Conservation (phyloP, 208 protist species). For the Wallacemonas collosoma region DNA sequence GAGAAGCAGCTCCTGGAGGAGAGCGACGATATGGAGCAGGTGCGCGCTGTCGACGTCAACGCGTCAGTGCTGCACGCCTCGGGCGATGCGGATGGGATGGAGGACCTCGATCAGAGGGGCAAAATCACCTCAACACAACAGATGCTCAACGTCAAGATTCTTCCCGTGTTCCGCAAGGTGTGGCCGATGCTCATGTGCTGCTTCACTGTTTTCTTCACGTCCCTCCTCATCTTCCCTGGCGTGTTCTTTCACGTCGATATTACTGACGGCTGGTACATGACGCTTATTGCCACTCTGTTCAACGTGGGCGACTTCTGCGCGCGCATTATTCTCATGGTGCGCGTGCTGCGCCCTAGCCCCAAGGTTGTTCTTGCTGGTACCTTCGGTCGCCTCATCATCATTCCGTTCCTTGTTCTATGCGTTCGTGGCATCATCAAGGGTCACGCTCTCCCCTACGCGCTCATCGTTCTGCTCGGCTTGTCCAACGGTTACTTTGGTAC, state of each 20-base stretch:
- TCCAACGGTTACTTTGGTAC: conserved; percentile 83
- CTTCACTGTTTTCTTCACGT: conserved; percentile 68
- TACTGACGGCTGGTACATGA: conserved; percentile 54
- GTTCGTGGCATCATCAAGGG: conserved; percentile 47
- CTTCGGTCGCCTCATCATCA: conserved; percentile 48
- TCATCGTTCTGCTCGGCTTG: conserved; percentile 50
- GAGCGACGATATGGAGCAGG: conserved; percentile 30
- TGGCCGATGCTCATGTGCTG: conserved; percentile 70
- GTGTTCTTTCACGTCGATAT: conserved; percentile 52
- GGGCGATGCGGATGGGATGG: conserved; percentile 62
- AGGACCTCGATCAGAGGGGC: conserved; percentile 44
- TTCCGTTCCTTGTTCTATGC: conserved; percentile 69
- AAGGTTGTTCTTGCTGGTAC: conserved; percentile 49
- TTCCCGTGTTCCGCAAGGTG: conserved; percentile 49
- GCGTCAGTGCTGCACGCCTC: conserved; percentile 37
- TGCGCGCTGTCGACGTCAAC: conserved; percentile 29
- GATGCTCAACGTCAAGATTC: conserved; percentile 50
- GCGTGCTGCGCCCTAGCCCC: conserved; percentile 36
- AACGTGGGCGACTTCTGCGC: conserved; percentile 64
- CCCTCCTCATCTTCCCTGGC: conserved; percentile 73
- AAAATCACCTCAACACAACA: conserved; percentile 65
- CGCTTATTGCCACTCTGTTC: conserved; percentile 57
- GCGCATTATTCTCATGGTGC: conserved; percentile 49
- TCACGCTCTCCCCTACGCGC: conserved; percentile 47
- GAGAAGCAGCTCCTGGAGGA: conserved; percentile 22